Evolutionary conservation across 129 eudicot species (phyloP), one percentile per base, ranked within the genome.

Genomic region (Lactuca saligna): DNA sequence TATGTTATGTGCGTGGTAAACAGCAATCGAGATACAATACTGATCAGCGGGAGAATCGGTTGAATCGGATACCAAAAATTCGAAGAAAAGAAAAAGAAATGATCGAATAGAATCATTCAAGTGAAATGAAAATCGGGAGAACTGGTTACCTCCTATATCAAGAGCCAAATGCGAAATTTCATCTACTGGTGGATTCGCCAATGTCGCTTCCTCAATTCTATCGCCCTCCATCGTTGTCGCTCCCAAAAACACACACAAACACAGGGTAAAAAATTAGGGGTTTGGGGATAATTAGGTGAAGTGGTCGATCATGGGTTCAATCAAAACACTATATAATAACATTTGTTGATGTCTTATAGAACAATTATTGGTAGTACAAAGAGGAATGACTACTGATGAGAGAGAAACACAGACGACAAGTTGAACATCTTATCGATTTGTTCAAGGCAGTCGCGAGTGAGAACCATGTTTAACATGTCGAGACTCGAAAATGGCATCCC

Each of bases 141-240:
- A 49, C 5, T 25, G 42, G 51, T 20, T 68, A 91, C 97, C 97
- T 80, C 97, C 97, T 16, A 91, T 91, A 66, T 91, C 97, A 57
- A 91, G 84, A 63, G 97, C 90, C 64, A 84, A 65, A 74, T 86
- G 84, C 12, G 93, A 84, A 57, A 82, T 73, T 29, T 65, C 72
- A 74, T 81, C 94, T 0, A 9, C 82, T 15, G 72, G 54, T 37
- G 79, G 57, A 54, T 68, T 74, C 2, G 57, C 49, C 51, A 70
- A 61, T 57, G 79, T 57, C 3, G 68, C 58, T 3, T 73, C 83
- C 66, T 67, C 59, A 76, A 79, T 85, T 79, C 61, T 64, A 54
- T 68, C 74, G 61, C 72, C 75, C 39, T 75, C 83, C 87, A 83
- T 72, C 68, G 33, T 70, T 70, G 4, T 61, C 58, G 57, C 79